Evolutionary conservation across 1,139 yeast genomes (phyloP).

Genomic region (Diutina neorugosa): DNA sequence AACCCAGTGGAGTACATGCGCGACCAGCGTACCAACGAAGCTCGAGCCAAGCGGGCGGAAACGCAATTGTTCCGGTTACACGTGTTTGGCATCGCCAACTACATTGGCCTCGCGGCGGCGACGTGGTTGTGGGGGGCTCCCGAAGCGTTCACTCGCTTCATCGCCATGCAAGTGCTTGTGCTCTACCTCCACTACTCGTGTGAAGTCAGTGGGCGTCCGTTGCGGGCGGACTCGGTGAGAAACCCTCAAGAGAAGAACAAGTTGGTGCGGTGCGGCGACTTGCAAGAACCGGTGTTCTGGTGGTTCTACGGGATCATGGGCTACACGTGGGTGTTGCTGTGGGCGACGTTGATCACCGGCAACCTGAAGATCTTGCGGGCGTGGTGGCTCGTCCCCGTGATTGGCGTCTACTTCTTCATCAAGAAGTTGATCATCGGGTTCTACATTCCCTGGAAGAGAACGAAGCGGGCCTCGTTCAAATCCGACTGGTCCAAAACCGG

Average conservation of each 20-base stretch:
- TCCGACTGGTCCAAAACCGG: neutral
- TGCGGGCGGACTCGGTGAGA: neutral
- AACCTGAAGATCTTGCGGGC: neutral
- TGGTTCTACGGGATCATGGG: neutral
- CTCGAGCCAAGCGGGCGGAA: neutral
- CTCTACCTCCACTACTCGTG: neutral
- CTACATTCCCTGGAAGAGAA: neutral
- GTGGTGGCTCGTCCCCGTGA: neutral
- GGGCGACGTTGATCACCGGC: neutral
- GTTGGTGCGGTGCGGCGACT: conserved; percentile 2
- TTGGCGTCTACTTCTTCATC: neutral
- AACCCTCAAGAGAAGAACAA: neutral
- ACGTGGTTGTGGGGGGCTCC: neutral
- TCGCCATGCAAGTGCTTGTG: neutral
- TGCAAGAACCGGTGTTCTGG: neutral
- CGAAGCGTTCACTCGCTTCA: neutral
- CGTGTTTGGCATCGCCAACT: neutral
- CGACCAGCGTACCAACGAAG: conserved; percentile 1
- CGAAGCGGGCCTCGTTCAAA: neutral
- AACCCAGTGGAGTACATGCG: conserved; percentile 3
- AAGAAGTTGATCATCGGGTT: neutral
- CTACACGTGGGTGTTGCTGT: neutral
- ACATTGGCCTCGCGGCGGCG: neutral
- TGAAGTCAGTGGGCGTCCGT: conserved; percentile 1
- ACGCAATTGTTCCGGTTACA: neutral